phyloP scores from a whole-genome alignment of 23 red algal species.

The Pyropia yezoensis region DNA sequence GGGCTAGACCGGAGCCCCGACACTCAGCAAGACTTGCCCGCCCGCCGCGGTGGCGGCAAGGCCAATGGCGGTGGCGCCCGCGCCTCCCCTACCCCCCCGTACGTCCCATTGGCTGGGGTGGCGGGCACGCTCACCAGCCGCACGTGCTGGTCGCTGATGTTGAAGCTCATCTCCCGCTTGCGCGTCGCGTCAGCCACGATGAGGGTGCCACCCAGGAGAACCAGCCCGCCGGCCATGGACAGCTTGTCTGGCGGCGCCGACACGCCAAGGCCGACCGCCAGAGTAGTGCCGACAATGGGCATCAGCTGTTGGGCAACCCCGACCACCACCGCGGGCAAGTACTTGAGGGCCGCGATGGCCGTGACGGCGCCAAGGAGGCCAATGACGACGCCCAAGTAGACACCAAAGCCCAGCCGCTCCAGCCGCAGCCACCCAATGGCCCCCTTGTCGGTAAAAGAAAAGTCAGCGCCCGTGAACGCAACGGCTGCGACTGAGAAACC shows the following conservation, averaged over 20 bases:
- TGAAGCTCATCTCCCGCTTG: conserved; percentile 22
- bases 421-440: conserved; percentile 36
- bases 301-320: conserved; percentile 43
- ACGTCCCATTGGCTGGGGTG: no score
- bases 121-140: no score
- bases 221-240: conserved; percentile 27
- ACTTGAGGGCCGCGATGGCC: conserved; percentile 46
- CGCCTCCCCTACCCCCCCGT: no score
- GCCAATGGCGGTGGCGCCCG: no score
- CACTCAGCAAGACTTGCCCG: no score
- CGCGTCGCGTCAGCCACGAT: conserved; percentile 35
- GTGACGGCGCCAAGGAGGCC: conserved; percentile 36
- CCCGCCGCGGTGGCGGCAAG: no score
- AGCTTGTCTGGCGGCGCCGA: conserved; percentile 31
- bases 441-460: conserved; percentile 41
- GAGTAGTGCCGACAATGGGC: conserved; percentile 30
- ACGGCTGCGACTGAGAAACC: conserved; percentile 26
- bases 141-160: no score
- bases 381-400: conserved; percentile 41
- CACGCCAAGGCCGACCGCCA: conserved; percentile 25
- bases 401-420: conserved; percentile 21
- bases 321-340: conserved; percentile 34
- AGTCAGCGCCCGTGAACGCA: conserved; percentile 26
- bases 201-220: conserved; percentile 33
- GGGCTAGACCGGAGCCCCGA: no score